phyloP scores from a whole-genome alignment of 345 rosid genomes.

The Raphanus raphanistrum region DNA sequence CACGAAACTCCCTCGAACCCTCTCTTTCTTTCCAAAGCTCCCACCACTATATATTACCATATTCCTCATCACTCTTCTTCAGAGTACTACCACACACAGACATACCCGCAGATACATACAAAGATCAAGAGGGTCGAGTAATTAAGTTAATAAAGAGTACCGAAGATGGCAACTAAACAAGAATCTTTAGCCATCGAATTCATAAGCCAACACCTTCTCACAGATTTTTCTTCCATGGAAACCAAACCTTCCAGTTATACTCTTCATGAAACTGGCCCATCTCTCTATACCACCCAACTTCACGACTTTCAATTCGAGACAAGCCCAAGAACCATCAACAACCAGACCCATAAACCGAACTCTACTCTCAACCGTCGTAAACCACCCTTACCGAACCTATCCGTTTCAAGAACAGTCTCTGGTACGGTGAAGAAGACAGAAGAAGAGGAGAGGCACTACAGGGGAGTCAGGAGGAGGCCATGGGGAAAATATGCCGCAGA shows the following conservation, averaged over 20 bases:
- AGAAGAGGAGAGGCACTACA: conserved; percentile 57
- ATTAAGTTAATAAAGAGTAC: conserved; percentile 8
- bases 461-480: conserved; percentile 83
- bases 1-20: conserved; percentile 37
- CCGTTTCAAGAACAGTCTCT: conserved; percentile 10
- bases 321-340: conserved; percentile 18
- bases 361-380: conserved; percentile 62
- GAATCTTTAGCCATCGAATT: conserved; percentile 56
- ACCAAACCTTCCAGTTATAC: conserved; percentile 34
- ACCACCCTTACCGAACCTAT: conserved; percentile 48
- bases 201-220: conserved; percentile 65
- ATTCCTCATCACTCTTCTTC: conserved; percentile 31
- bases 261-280: background rate
- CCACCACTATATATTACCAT: conserved; percentile 23
- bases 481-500: conserved; percentile 95
- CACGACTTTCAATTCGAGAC: conserved; percentile 4
- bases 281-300: conserved; percentile 7
- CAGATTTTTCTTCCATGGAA: conserved; percentile 52
- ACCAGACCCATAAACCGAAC: conserved; percentile 34
- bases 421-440: background rate
- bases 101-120: background rate
- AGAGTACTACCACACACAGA: conserved; percentile 8
- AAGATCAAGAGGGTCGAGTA: background rate
- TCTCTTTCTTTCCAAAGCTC: conserved; percentile 2
- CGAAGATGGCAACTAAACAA: conserved; percentile 31